Evolutionary conservation across 495 filamentous ascomycete species (phyloP).

Genomic region (Podospora appendiculata): DNA sequence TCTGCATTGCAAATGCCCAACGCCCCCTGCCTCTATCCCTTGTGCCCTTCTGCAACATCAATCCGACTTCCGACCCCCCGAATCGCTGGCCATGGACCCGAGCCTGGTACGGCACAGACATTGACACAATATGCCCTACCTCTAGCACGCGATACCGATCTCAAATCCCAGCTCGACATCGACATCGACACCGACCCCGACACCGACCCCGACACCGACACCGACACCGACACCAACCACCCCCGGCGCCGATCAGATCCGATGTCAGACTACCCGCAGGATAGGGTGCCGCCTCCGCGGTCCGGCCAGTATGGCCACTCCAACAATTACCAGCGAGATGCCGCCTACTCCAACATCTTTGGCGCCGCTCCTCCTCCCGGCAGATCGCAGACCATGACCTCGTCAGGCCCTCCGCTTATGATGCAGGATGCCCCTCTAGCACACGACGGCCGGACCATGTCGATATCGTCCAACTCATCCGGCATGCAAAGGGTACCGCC

Average conservation of each 20-base stretch:
- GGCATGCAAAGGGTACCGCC: slow-evolving; percentile 53
- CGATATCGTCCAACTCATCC: slow-evolving; percentile 66
- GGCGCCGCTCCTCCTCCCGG: slow-evolving; percentile 80
- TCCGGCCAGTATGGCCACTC: slow-evolving; percentile 57
- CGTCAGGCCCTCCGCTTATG: slow-evolving; percentile 43
- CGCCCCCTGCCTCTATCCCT: neutral
- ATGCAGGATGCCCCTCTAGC: slow-evolving; percentile 4
- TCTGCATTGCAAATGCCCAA: slow-evolving; percentile 15
- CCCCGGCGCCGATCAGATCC: slow-evolving; percentile 17
- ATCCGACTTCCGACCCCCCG: neutral
- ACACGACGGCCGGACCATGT: slow-evolving; percentile 67
- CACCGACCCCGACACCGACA: neutral
- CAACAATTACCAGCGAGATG: slow-evolving; percentile 76
- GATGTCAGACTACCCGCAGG: slow-evolving; percentile 88
- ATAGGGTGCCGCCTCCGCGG: slow-evolving; percentile 55
- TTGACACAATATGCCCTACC: too few relatives aligned
- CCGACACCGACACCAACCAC: neutral
- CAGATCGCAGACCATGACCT: slow-evolving; percentile 80
- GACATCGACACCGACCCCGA: neutral
- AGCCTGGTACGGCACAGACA: too few relatives aligned
- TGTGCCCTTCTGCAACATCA: neutral
- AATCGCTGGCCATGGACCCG: neutral
- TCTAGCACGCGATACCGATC: too few relatives aligned
- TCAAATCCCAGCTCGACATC: neutral
- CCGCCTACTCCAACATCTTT: slow-evolving; percentile 94